Base-by-base conservation (phyloP, 306 rosid genomes). In the Malus fusca region DNA sequence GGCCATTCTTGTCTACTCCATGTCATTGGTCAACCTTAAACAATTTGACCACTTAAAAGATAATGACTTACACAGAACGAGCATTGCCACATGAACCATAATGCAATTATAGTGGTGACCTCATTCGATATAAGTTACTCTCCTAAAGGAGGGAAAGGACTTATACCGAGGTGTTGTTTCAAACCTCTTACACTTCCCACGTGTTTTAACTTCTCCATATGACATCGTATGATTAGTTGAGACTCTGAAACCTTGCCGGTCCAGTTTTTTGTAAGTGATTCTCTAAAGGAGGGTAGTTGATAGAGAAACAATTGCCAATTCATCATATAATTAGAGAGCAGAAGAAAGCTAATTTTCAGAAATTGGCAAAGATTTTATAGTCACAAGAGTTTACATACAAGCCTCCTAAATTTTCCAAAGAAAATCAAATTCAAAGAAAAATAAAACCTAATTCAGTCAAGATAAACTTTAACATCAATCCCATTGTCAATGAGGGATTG, bases 401-500 rank as follows among this genome's bases (percentile, higher is more conserved):
- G 59, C 69, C 28, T 23, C 21, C 44, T 11, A 43, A 23, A n/a
- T 8, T 15, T 43, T 48, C 28, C 59, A 44, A 74, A 74, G 13
- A 44, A 19, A 61, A 19, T 8, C 44, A n/a, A 64, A 63, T 26
- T 66, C 64, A 25, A 13, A 56, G n/a, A 59, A 37, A 58, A 69
- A 25, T 23, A 43, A 26, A 60, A 55, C 74, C 69, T 25, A 46
- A 72, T 74, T 87, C 75, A 92, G 71, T 92, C 95, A 13, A 95
- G 96, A 89, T 90, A 90, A 79, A 95, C 84, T 84, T 90, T 95
- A 73, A 95, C 43, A 84, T 90, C 98, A 83, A 95, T 90, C 74
- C 97, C 98, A 83, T 83, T 90, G 74, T 95, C 98, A 60, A 95
- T 90, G 51, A 95, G 94, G 58, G 97, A 95, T 79, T 95, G 98